Base-by-base conservation (phyloP, 2,329 filamentous ascomycete genomes). In the Sporothrix pseudoabietina region DNA sequence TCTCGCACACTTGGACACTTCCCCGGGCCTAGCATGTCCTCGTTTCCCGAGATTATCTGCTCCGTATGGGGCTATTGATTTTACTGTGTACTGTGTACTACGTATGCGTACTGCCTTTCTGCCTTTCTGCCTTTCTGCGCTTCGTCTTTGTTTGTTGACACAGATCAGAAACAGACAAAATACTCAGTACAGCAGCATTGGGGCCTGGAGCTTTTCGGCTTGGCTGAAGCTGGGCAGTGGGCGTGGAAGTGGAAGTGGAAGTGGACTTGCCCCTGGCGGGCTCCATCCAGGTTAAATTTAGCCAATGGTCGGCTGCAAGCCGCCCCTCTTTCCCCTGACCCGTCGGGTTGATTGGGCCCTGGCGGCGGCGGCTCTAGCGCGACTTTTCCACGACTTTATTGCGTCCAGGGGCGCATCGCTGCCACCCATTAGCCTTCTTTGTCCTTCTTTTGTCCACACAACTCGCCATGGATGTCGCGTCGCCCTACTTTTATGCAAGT, bases 401-500 rank as follows among this genome's bases (percentile, higher is more conserved):
- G 41, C 61, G 52, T 57, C 52, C 47, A 57, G 30, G 57, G n/a
- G 35, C 59, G 2, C 39, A 30, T 30, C 61, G 5, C 10, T 47
- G 61, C 22, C 61, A 30, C 22, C 32, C 57, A n/a, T 22, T 30
- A 39, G 30, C 14, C 44, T 19, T 49, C 9, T 49, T 49, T 49
- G 44, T 49, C 44, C 44, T 49, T 49, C 14, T 49, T 30, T 30
- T 44, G 39, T 22, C 61, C 61, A 66, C 39, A 44, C 52, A 55
- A 30, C 39, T 66, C 61, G 39, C 61, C n/a, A 44, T 47, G 61
- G 69, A 44, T 61, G 69, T 69, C 61, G 69, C 69, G 69, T 74
- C 65, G 16, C n/a, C 66, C 55, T 49, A 49, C 26, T 16, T 16
- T 47, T 6, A 26, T 22, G 16, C 5, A 22, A 30, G 72, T 74